Base-by-base conservation (phyloP, 2,329 filamentous ascomycete species). In the Cladosporium sp. region DNA sequence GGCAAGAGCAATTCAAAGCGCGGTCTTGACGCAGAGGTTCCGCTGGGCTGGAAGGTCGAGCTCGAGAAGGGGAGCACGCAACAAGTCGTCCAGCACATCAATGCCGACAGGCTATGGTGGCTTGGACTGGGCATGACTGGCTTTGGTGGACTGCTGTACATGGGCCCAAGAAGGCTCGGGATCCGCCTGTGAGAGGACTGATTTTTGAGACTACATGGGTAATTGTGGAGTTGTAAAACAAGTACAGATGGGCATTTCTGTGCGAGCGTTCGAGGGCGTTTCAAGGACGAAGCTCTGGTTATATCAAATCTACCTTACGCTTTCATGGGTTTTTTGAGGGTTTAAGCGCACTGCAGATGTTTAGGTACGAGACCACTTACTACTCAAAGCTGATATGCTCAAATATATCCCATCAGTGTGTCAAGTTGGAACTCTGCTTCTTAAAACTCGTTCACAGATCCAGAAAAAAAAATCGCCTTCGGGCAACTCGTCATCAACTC, bases 71-170 rank as follows among this genome's bases (percentile, higher is more conserved):
- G 55, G 14, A 53, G 56, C n/a, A 50, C 49, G 18, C 55, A 73
- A 16, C 46, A 54, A 55, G 57, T 66, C 49, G 66, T 69, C 33
- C 62, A 67, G 19, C 62, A 68, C 18, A 65, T 72, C 45, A 67
- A 71, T 56, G 69, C 73, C 0, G 74, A 77, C 49, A 62, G 68
- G 13, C 69, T 74, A 65, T 79, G 75, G 74, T 79, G 75, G 74
- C 69, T 75, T 19, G 77, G 76, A 1, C 56, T 77, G 9, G 67
- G 68, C 42, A 64, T 77, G 59, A 78, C 74, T 2, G 73, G 72
- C 1, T 59, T 74, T 10, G 76, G 77, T 18, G 71, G 74, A 2
- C 44, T 77, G 34, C 62, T 78, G 46, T 79, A 76, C 63, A 74
- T 72, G 59, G 67, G 67, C 6, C 67, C 67, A 8, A 58, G 67